A percentile compares a stretch with the other conserved stretches of the same genome.
Evolutionary conservation across 148 eudicot genomes (phyloP).

Genomic region (Heliamphora exappendiculata): DNA sequence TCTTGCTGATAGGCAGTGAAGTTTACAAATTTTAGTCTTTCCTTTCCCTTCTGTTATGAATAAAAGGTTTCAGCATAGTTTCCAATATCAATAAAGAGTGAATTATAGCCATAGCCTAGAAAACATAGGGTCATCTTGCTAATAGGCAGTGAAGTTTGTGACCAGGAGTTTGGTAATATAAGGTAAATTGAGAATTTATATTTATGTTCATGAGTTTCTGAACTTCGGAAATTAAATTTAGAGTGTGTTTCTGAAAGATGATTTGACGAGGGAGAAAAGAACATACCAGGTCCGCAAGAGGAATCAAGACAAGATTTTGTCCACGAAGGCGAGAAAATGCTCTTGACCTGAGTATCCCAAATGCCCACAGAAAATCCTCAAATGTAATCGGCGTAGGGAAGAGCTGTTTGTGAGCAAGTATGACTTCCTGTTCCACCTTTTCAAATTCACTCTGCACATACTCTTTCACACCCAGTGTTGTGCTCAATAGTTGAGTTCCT

Average conservation of each 20-base stretch:
- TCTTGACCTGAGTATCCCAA: constrained; percentile 89
- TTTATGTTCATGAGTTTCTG: background rate
- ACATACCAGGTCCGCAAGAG: constrained; percentile 83
- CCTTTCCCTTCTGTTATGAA: too few species aligned
- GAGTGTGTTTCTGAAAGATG: background rate
- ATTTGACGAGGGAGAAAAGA: background rate
- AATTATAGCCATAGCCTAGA: too few species aligned
- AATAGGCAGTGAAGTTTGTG: background rate
- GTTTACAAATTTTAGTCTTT: too few species aligned
- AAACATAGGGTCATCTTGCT: too few species aligned
- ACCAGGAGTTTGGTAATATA: background rate
- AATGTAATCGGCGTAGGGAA: constrained; percentile 63
- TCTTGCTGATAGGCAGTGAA: background rate
- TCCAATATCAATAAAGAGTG: too few species aligned
- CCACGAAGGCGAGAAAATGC: constrained; percentile 86
- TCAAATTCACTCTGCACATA: constrained; percentile 74
- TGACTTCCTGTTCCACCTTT: constrained; percentile 58
- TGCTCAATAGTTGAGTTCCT: constrained; percentile 89
- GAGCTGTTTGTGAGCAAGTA: constrained; percentile 60
- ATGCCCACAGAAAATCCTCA: constrained; percentile 92
- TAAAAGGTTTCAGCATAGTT: too few species aligned
- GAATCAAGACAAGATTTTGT: constrained; percentile 81
- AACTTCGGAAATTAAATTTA: background rate
- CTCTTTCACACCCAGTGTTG: constrained; percentile 82
- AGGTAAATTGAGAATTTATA: background rate